phyloP scores from a whole-genome alignment of 768 basidiomycete genomes.

The Mycena vitilis region DNA sequence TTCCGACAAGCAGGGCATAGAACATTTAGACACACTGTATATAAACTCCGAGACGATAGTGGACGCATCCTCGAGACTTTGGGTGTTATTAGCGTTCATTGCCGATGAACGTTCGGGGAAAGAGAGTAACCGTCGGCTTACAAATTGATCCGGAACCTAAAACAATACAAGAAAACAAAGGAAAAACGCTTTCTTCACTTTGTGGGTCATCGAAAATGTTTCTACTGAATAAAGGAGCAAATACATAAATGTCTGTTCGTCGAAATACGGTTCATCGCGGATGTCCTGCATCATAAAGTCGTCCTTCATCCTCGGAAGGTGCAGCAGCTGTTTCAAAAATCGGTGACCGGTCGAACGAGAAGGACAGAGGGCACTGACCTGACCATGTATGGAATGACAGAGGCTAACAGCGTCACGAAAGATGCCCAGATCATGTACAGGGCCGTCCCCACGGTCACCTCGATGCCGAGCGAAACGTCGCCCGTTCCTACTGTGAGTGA shows the following conservation, averaged over 20 bases:
- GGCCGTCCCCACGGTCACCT: conserved; percentile 69
- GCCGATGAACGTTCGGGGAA: not conserved
- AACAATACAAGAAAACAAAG: too few species aligned
- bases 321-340: conserved; percentile 68
- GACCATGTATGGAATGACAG: conserved; percentile 80
- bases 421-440: conserved; percentile 81
- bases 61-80: conserved; percentile 64
- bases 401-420: conserved; percentile 72
- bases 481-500: conserved; percentile 54
- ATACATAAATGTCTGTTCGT: conserved; percentile 26
- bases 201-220: conserved; percentile 2
- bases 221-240: conserved; percentile 32
- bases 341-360: not conserved
- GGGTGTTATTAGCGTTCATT: conserved; percentile 48
- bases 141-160: too few species aligned
- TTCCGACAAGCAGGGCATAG: not conserved
- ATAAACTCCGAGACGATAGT: conserved; percentile 67
- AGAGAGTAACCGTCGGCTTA: too few species aligned
- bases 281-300: conserved; percentile 27
- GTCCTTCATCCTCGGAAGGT: conserved; percentile 76
- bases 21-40: conserved; percentile 52
- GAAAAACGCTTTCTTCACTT: too few species aligned
- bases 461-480: conserved; percentile 67
- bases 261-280: conserved; percentile 15
- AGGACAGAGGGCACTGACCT: conserved; percentile 58